phyloP scores from a whole-genome alignment of 257 asterid genomes.

The Solanum piurae region DNA sequence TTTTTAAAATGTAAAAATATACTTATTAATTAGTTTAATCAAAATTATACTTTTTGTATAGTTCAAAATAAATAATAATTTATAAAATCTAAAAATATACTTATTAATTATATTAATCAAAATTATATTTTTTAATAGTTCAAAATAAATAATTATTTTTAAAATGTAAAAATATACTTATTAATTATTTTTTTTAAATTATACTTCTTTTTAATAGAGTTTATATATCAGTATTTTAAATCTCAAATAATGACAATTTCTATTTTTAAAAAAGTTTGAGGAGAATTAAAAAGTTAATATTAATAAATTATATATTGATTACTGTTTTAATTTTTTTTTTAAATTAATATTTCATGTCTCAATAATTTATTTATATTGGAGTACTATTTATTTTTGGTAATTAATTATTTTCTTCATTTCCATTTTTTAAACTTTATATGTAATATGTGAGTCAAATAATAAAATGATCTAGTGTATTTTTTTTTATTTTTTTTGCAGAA shows the following conservation, averaged over 20 bases:
- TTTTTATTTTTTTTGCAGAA: background rate
- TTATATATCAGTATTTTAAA: background rate
- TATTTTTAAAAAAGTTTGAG: background rate
- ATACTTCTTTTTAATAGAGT: background rate
- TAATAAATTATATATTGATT: background rate
- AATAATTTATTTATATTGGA: no score
- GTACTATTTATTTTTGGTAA: background rate
- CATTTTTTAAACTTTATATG: background rate
- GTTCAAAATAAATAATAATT: no score
- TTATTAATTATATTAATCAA: no score
- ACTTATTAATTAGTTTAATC: no score
- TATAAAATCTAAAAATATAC: no score
- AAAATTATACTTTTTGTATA: no score
- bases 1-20: no score
- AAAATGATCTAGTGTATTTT: background rate
- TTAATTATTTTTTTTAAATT: no score
- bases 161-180: no score
- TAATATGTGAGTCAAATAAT: background rate
- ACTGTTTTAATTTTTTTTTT: background rate
- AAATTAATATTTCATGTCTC: background rate
- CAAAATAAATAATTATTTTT: no score
- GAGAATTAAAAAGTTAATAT: background rate
- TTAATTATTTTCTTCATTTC: background rate
- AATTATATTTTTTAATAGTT: no score
- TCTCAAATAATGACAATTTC: background rate